Evolutionary conservation across 176 grass and related monocot genomes (phyloP).

Genomic region (Oryza longistaminata): DNA sequence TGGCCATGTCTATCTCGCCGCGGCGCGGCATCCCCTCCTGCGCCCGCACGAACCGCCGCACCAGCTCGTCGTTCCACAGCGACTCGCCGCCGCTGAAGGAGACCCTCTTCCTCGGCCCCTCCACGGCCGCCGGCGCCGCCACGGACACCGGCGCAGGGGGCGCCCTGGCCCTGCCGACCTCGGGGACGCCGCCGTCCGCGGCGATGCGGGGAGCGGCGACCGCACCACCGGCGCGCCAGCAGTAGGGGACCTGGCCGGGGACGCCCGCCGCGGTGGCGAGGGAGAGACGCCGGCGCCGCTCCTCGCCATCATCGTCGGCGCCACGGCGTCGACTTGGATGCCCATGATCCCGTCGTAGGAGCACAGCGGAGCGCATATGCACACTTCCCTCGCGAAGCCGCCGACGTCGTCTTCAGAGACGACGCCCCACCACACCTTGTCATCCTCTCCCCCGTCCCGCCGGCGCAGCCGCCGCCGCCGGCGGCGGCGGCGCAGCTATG

Average conservation of each 20-base stretch:
- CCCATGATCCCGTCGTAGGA: constrained; percentile 49
- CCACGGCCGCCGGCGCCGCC: not conserved
- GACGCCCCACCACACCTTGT: constrained; percentile 45
- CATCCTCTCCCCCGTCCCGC: not conserved
- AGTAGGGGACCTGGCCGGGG: not conserved
- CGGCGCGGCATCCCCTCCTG: constrained; percentile 47
- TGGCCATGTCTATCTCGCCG: constrained; percentile 39
- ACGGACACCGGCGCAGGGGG: not conserved
- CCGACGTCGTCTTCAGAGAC: constrained; percentile 41
- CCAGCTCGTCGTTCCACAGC: constrained; percentile 32
- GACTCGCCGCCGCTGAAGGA: constrained; percentile 36
- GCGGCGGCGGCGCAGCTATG: not conserved
- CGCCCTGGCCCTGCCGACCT: not conserved
- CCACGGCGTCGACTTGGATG: constrained; percentile 34
- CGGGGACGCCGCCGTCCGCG: too few species aligned
- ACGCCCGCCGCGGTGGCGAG: not conserved
- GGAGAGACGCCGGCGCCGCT: not conserved
- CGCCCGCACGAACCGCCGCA: constrained; percentile 50
- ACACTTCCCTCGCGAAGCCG: constrained; percentile 46
- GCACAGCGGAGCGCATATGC: constrained; percentile 51
- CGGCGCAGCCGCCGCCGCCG: not conserved
- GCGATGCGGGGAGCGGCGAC: not conserved
- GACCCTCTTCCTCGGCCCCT: constrained; percentile 33
- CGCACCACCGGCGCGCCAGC: not conserved
- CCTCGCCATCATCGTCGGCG: constrained; percentile 13